Evolutionary conservation across 345 rosid genomes (phyloP).

Genomic region (Hypericum perforatum): DNA sequence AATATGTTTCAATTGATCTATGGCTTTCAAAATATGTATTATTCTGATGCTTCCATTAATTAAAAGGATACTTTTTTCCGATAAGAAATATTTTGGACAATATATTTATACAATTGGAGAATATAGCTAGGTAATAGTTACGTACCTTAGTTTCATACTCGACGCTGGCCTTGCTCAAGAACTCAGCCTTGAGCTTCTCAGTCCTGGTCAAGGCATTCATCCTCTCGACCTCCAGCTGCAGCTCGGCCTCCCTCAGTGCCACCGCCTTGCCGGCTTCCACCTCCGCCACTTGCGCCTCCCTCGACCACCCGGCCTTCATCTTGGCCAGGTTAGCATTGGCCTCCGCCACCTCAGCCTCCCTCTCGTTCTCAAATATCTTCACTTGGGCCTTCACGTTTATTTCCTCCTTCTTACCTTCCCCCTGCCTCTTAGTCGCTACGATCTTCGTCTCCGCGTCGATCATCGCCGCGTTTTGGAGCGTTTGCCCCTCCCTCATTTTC

Average conservation of each 20-base stretch:
- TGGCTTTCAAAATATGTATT: no score
- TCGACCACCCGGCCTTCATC: conserved; percentile 68
- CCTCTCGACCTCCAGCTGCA: conserved; percentile 61
- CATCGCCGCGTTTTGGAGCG: conserved; percentile 64
- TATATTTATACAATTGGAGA: neutral
- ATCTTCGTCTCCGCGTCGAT: conserved; percentile 73
- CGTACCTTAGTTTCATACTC: conserved; percentile 68
- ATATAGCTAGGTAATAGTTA: neutral
- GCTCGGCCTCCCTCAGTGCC: conserved; percentile 58
- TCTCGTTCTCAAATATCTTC: conserved; percentile 61
- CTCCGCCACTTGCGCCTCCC: conserved; percentile 55
- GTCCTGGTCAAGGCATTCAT: conserved; percentile 60
- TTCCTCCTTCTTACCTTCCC: conserved; percentile 65
- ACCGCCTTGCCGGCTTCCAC: conserved; percentile 69
- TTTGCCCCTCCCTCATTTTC: conserved; percentile 44
- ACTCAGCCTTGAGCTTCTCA: conserved; percentile 78
- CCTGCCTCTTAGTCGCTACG: conserved; percentile 41
- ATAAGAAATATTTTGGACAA: no score
- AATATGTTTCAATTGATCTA: no score
- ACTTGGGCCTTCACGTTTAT: conserved; percentile 49
- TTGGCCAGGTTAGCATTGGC: conserved; percentile 58
- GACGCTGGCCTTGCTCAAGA: conserved; percentile 61
- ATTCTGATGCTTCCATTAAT: no score
- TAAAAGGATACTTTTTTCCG: no score
- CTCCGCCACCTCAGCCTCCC: conserved; percentile 63